Evolutionary conservation across 2,329 filamentous ascomycete species (phyloP).

Genomic region (Venturiaceae sp.): DNA sequence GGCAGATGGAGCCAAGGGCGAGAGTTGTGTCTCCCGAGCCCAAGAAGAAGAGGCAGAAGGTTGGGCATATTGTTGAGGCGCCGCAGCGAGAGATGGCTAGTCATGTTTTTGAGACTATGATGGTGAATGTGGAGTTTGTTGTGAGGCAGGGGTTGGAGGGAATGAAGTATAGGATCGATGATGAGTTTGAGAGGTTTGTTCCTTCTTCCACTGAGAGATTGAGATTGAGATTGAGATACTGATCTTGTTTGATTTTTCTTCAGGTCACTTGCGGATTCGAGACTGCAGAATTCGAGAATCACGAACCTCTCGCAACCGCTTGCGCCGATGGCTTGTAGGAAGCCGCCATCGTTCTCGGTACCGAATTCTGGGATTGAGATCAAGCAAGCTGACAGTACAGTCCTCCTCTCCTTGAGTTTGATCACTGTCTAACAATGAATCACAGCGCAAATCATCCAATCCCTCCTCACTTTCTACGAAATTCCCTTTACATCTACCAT

Average conservation of each 20-base stretch:
- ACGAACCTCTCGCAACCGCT: background rate
- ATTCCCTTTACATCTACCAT: slow-evolving; percentile 3
- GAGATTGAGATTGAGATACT: background rate
- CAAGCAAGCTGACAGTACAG: background rate
- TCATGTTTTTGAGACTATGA: background rate
- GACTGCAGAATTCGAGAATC: background rate
- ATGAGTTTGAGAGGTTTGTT: slow-evolving; percentile 3
- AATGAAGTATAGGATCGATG: slow-evolving; percentile 3
- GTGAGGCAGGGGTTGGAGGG: background rate
- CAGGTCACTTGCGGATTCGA: background rate
- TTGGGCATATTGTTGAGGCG: background rate
- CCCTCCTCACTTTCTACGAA: background rate
- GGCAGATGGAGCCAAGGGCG: background rate
- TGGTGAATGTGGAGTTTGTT: slow-evolving; percentile 2
- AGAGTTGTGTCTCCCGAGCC: background rate
- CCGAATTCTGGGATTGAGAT: slow-evolving; percentile 1
- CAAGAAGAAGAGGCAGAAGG: background rate
- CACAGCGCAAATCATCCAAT: slow-evolving; percentile 1
- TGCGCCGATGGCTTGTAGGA: slow-evolving; percentile 1
- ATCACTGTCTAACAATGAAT: background rate
- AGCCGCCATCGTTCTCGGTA: background rate
- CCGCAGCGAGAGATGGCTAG: background rate
- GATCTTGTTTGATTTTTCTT: background rate
- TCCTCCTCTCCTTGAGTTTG: background rate
- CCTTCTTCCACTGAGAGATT: background rate